Base-by-base conservation (phyloP, 345 rosid genomes). In the Xanthoceras sorbifolium region DNA sequence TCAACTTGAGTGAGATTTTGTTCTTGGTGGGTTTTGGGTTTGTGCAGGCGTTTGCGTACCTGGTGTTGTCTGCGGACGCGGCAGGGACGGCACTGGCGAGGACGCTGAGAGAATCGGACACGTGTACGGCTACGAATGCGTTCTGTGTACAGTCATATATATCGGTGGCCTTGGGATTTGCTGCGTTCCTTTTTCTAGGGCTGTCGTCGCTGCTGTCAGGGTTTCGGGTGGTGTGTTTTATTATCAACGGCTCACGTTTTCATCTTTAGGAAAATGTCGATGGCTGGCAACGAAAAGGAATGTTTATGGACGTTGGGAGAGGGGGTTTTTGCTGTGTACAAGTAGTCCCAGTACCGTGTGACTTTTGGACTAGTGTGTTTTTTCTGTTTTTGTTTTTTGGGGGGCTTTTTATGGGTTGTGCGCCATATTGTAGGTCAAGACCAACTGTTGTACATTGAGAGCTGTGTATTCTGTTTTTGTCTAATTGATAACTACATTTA, bases 211-310 rank as follows among this genome's bases (percentile, higher is more conserved):
- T 93, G 80, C 79, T 91, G 31, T 95, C 99, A 72, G 99, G 93
- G 76, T 95, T 88, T 81, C 92, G 97, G 69, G 90, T 93, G 40
- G 94, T 80, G 25, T 88, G 92, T 81, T 95, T 89, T 57, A 80
- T 95, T 52, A 86, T 95, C 81, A 88, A 84, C 77, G 99, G 99
- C 82, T 91, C 98, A 69, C 98, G 99, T 70, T 88, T 87, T 77
- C 93, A 89, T 68, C 77, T 88, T 32, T 94, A 89, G 84, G 62
- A n/a, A n/a, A n/a, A n/a, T n/a, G n/a, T n/a, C n/a, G n/a, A n/a
- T n/a, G n/a, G n/a, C n/a, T n/a, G n/a, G n/a, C n/a, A n/a, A n/a
- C n/a, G n/a, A 54, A 17, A 44, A 62, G 25, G 34, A 61, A 59
- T 32, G 38, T 63, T 70, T 52, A 15, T n/a, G n/a, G n/a, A n/a